Evolutionary conservation across 2,329 filamentous ascomycete genomes (phyloP).

Genomic region (Penicillium sp.): DNA sequence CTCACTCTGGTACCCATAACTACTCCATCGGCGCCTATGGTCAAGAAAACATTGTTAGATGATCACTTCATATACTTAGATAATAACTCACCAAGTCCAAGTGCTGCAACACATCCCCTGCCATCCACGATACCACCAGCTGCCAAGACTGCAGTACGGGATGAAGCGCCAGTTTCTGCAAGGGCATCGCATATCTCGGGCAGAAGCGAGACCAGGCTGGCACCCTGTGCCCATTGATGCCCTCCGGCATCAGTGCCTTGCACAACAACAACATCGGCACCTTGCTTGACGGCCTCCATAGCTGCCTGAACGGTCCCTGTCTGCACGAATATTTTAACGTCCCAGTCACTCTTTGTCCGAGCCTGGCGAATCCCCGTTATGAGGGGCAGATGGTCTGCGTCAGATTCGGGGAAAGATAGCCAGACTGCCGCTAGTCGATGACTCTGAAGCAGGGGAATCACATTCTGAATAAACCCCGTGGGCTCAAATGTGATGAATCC

Average conservation of each 20-base stretch:
- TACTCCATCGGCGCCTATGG: slow-evolving; percentile 20
- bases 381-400: slow-evolving; percentile 36
- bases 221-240: slow-evolving; percentile 57
- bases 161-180: slow-evolving; percentile 17
- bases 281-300: slow-evolving; percentile 48
- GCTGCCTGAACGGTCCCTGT: slow-evolving; percentile 61
- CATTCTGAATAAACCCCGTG: slow-evolving; percentile 23
- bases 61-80: not conserved
- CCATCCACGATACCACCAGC: slow-evolving; percentile 62
- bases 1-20: slow-evolving; percentile 23
- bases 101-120: slow-evolving; percentile 55
- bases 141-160: slow-evolving; percentile 49
- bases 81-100: slow-evolving; percentile 50
- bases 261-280: slow-evolving; percentile 59
- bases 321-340: slow-evolving; percentile 58
- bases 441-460: slow-evolving; percentile 52
- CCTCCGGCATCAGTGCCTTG: slow-evolving; percentile 66
- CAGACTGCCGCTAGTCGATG: slow-evolving; percentile 62
- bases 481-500: slow-evolving; percentile 61
- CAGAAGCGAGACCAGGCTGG: slow-evolving; percentile 57
- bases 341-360: slow-evolving; percentile 31
- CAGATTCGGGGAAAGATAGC: slow-evolving; percentile 61
- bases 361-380: slow-evolving; percentile 30
- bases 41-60: not conserved
- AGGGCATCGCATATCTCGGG: slow-evolving; percentile 58